These are phyloP conservation scores for Ophiostoma novo-ulmi DNA, from an alignment of 2,329 filamentous ascomycete genomes.

Conservation along the genomic window DNA sequence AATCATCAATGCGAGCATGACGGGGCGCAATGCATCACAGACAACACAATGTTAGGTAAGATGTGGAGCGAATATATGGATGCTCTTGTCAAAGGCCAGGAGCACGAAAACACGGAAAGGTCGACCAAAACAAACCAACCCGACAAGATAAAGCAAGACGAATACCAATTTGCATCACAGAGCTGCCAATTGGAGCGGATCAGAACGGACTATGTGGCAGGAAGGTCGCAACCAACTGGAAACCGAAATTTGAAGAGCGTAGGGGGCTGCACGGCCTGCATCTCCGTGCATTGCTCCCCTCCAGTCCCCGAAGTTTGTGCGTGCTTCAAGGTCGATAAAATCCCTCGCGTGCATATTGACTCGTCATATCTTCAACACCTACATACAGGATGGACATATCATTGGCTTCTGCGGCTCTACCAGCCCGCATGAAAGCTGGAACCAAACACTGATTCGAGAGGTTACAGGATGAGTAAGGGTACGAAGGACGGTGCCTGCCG, in stretches of 20 bases:
- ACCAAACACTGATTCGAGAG: conserved; percentile 10
- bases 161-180: neutral
- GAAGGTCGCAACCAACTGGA: conserved; percentile 1
- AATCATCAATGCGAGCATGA: neutral
- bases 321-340: neutral
- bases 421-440: neutral
- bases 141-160: neutral
- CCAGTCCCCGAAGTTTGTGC: neutral
- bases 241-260: neutral
- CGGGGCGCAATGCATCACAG: neutral
- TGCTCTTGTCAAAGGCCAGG: neutral
- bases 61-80: neutral
- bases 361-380: conserved; percentile 3
- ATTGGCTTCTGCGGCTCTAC: conserved; percentile 3
- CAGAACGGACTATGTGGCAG: neutral
- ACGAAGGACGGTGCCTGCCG: conserved; percentile 1
- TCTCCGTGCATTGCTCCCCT: neutral
- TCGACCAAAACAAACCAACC: neutral
- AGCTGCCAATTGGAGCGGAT: neutral
- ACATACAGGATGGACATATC: neutral
- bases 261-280: conserved; percentile 2
- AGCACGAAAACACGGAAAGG: neutral
- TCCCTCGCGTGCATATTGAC: conserved; percentile 17
- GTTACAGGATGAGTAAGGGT: neutral
- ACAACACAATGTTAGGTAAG: neutral